A percentile compares a stretch with the other conserved stretches of the same genome.
Conservation (phyloP, 176 grass and related monocot species). For the Oryza meridionalis region DNA sequence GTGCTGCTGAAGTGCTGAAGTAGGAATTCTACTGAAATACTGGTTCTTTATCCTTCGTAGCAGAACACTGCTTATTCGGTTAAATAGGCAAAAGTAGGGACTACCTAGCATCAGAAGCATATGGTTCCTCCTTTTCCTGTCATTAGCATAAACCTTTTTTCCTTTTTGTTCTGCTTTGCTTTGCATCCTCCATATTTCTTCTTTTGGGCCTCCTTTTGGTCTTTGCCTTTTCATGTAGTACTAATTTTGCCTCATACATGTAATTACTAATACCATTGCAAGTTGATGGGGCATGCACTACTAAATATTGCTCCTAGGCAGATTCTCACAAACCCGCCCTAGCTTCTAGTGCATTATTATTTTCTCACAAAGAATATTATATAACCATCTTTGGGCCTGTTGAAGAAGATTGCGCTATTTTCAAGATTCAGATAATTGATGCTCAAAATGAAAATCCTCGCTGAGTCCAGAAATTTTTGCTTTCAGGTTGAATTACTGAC, state of each 20-base stretch:
- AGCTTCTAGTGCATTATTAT: conserved; percentile 35
- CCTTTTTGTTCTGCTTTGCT: conserved; percentile 46
- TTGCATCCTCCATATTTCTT: conserved; percentile 44
- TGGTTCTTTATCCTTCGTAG: conserved; percentile 18
- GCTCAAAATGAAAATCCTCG: neutral
- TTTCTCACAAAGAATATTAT: neutral
- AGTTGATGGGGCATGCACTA: conserved; percentile 46
- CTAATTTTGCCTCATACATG: conserved; percentile 25
- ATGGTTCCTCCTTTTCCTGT: conserved; percentile 59
- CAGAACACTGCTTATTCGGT: conserved; percentile 40
- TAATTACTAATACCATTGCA: conserved; percentile 24
- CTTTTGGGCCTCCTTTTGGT: conserved; percentile 35
- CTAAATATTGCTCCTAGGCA: conserved; percentile 44
- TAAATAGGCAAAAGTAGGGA: conserved; percentile 33
- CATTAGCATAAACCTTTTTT: conserved; percentile 44
- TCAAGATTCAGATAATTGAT: neutral
- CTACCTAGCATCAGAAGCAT: conserved; percentile 50
- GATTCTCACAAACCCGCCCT: conserved; percentile 48
- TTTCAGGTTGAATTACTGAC: neutral
- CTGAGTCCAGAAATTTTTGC: neutral
- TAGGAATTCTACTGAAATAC: conserved; percentile 21
- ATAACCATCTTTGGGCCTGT: neutral
- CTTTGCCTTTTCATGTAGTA: conserved; percentile 38
- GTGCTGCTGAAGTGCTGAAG: neutral
- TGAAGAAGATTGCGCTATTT: neutral